Evolutionary conservation across 2,329 filamentous ascomycete genomes (phyloP).

Genomic region (Conoideocrella luteorostrata): DNA sequence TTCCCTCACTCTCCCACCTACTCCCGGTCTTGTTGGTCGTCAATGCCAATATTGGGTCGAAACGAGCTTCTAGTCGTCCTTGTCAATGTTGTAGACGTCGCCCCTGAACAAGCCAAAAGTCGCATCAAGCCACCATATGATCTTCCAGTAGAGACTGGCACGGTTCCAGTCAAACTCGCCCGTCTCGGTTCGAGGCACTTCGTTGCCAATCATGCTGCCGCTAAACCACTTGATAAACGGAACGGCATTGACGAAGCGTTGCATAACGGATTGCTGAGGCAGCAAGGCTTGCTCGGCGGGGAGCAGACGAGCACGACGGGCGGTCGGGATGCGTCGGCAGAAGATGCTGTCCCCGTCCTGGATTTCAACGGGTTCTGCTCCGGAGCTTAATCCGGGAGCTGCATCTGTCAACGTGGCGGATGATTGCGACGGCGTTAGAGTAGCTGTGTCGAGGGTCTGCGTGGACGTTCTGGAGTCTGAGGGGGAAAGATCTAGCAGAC

Average conservation of each 20-base stretch:
- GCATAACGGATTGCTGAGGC: conserved; percentile 58
- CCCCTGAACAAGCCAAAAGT: conserved; percentile 53
- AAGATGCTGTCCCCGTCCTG: conserved; percentile 35
- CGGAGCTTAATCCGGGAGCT: conserved; percentile 10
- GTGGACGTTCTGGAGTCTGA: conserved; percentile 45
- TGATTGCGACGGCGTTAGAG: conserved; percentile 36
- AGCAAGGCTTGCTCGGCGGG: conserved; percentile 65
- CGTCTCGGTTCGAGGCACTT: conserved; percentile 64
- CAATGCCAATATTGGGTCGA: too few relatives aligned
- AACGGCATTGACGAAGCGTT: conserved; percentile 58
- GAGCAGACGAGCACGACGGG: conserved; percentile 57
- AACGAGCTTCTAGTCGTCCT: conserved; percentile 42
- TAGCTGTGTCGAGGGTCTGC: conserved; percentile 52
- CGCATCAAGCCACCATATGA: conserved; percentile 57
- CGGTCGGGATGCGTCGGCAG: conserved; percentile 60
- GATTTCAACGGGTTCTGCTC: conserved; percentile 23
- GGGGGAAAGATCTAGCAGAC: conserved; percentile 34
- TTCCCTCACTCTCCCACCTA: too few relatives aligned
- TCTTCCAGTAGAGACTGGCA: conserved; percentile 61
- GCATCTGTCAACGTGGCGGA: conserved; percentile 38
- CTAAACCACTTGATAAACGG: conserved; percentile 69
- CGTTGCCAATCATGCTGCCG: conserved; percentile 65
- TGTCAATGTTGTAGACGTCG: conserved; percentile 50
- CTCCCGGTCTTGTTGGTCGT: too few relatives aligned
- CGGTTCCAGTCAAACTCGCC: conserved; percentile 72